Base-by-base conservation (phyloP, 768 basidiomycete genomes). In the Leucosporidium yakuticum region DNA sequence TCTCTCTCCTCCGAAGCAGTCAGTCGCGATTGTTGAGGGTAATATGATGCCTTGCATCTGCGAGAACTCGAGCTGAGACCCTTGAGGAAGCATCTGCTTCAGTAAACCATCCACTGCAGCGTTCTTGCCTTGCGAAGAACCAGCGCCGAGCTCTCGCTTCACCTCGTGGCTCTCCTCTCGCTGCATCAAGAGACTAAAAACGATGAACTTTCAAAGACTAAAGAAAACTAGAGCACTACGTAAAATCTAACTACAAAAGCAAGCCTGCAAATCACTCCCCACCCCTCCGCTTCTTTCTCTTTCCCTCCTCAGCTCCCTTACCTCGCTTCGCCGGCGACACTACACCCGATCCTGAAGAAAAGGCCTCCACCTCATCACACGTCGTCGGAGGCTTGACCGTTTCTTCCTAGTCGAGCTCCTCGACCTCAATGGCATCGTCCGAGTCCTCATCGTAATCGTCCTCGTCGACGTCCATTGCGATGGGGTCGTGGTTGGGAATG, bases 401-500 rank as follows among this genome's bases (percentile, higher is more conserved):
- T 55, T 15, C 25, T 19, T 51, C 63, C 44, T 50, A 69, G 25
- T 73, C 71, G 23, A 73, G 21, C 25, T 69, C 68, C 21, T 69
- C 71, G 25, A 69, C 63, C 62, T 64, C 62, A 55, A 71, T 56
- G 44, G 39, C 44, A 23, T 59, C 69, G 17, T 68, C 70, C 4
- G 54, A 63, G 48, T 63, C 70, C 25, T 54, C 29, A 32, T 69
- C 69, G 23, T 60, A 83, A 68, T 84, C 80, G 73, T 91, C 88
- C 79, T 84, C 83, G 44, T 68, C 84, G 69, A 83, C 79, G 70
- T 90, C 87, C 77, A 89, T 82, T 79, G 84, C 82, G n/a, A 50
- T 73, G 74, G 73, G 60, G 74, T 87, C 85, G 76, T 97, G 95
- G 78, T 97, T 98, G 17, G 92, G 88, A 32, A 88, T 75, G 60